Percentiles rank a stretch among this genome's conserved stretches.
phyloP scores from a whole-genome alignment of 2,329 filamentous ascomycete species.

The Calonectria hongkongensis region DNA sequence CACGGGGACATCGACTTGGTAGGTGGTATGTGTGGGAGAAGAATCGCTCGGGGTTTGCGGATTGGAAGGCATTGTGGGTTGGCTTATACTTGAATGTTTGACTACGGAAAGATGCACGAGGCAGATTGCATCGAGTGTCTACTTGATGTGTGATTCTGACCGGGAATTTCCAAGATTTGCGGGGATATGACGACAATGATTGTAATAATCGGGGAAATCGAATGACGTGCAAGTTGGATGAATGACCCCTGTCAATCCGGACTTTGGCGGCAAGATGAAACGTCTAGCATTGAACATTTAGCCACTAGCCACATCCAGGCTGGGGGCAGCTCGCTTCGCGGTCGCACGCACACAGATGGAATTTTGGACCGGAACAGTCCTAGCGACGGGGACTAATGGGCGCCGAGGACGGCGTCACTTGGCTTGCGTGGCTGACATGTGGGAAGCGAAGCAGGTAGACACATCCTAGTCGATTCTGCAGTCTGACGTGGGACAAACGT shows the following conservation, averaged over 20 bases:
- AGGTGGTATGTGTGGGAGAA: constrained; percentile 53
- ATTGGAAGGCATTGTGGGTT: constrained; percentile 29
- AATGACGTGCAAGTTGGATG: constrained; percentile 17
- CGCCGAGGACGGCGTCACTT: constrained; percentile 4
- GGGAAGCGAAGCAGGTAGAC: background rate
- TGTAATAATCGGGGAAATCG: constrained; percentile 1
- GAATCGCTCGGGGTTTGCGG: constrained; percentile 44
- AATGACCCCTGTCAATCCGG: constrained; percentile 10
- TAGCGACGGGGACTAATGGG: constrained; percentile 17
- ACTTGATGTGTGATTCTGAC: constrained; percentile 47
- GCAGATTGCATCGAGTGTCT: constrained; percentile 22
- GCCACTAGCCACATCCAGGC: background rate
- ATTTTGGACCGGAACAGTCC: background rate
- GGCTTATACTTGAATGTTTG: constrained; percentile 13
- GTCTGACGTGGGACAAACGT: constrained; percentile 42
- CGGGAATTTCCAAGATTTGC: constrained; percentile 41
- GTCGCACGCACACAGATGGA: background rate
- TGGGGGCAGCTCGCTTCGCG: background rate
- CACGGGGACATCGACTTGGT: constrained; percentile 53
- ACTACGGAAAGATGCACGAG: constrained; percentile 28
- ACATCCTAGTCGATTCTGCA: constrained; percentile 36
- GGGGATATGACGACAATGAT: constrained; percentile 53
- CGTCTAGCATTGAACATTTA: background rate
- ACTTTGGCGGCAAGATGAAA: constrained; percentile 11
- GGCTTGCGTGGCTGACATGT: constrained; percentile 10